Evolutionary conservation across 352 stramenopile species (phyloP).

Genomic region (Globisporangium cylindrosporum): DNA sequence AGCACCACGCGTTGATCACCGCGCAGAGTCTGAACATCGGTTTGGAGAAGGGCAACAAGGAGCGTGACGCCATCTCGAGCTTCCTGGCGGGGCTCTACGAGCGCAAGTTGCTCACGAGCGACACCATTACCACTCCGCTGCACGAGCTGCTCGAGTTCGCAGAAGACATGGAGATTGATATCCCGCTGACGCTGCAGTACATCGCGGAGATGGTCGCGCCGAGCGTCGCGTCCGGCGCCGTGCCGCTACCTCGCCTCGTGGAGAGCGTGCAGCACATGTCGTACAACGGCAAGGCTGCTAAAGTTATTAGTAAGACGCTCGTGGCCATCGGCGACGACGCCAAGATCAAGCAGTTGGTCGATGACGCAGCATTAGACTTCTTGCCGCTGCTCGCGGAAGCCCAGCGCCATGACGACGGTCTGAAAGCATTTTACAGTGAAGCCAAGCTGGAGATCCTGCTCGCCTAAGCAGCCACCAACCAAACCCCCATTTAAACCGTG

Average conservation of each 20-base stretch:
- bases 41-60: slow-evolving; percentile 65
- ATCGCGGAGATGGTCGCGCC: slow-evolving; percentile 70
- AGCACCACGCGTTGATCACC: slow-evolving; percentile 48
- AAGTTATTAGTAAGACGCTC: slow-evolving; percentile 54
- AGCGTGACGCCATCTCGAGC: slow-evolving; percentile 49
- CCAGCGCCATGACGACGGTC: slow-evolving; percentile 15
- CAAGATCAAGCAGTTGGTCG: slow-evolving; percentile 40
- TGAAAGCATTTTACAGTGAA: slow-evolving; percentile 17
- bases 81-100: slow-evolving; percentile 57
- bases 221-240: slow-evolving; percentile 38
- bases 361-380: slow-evolving; percentile 17
- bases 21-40: slow-evolving; percentile 61
- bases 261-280: slow-evolving; percentile 43
- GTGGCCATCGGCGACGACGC: slow-evolving; percentile 37
- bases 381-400: slow-evolving; percentile 16
- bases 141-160: slow-evolving; percentile 67
- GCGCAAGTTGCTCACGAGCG: slow-evolving; percentile 41
- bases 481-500: slow-evolving; percentile 1
- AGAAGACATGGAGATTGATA: slow-evolving; percentile 83
- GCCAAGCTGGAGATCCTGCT: slow-evolving; percentile 22
- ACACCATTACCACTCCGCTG: slow-evolving; percentile 37
- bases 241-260: slow-evolving; percentile 43
- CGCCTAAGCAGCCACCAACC: not conserved
- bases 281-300: slow-evolving; percentile 62
- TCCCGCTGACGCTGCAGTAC: slow-evolving; percentile 69